These are phyloP conservation scores for Daedaleopsis sinensis DNA, from an alignment of 768 basidiomycete species.

Conservation along the genomic window DNA sequence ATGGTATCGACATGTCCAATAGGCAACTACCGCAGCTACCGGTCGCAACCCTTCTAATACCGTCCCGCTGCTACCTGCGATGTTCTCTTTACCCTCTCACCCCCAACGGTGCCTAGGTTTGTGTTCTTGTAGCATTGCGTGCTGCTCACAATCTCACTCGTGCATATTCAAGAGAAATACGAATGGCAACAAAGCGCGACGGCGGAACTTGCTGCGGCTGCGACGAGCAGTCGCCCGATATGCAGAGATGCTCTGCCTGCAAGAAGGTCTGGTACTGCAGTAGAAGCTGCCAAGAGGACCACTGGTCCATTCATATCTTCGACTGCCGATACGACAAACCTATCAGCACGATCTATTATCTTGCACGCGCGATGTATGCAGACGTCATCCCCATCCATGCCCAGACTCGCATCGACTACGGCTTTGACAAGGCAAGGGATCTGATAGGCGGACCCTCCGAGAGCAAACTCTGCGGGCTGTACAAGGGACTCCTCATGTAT, in stretches of 20 bases:
- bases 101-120: no score
- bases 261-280: slow-evolving; percentile 38
- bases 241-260: slow-evolving; percentile 1
- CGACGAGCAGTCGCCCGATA: not conserved
- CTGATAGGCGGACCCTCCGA: no score
- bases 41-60: no score
- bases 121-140: no score
- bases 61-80: no score
- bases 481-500: slow-evolving; percentile 31
- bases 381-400: slow-evolving; percentile 34
- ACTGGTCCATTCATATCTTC: slow-evolving; percentile 39
- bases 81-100: no score
- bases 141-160: no score
- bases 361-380: slow-evolving; percentile 23
- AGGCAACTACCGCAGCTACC: no score
- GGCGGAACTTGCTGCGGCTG: no score
- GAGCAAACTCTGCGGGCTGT: slow-evolving; percentile 33
- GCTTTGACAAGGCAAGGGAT: slow-evolving; percentile 32
- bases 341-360: slow-evolving; percentile 37
- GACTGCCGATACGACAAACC: slow-evolving; percentile 30
- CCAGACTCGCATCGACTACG: slow-evolving; percentile 40
- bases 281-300: slow-evolving; percentile 30
- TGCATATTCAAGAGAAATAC: no score
- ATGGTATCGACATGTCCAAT: no score
- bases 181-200: no score